Conservation (phyloP, 2,329 filamentous ascomycete genomes). For the Fusarium sp. region DNA sequence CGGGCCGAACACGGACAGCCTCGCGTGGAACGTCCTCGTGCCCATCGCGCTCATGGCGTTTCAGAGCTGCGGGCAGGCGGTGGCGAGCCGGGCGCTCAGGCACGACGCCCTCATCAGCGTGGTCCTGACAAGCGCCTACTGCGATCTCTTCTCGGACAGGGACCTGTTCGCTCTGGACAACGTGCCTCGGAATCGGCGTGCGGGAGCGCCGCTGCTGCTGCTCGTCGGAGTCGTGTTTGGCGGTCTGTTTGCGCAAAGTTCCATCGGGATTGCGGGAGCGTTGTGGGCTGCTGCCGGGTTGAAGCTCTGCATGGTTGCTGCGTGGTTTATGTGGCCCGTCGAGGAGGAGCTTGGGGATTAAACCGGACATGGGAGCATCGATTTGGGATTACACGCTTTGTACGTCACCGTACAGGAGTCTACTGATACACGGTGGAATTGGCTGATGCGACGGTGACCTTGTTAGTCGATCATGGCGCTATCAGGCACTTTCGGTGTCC, state of each 20-base stretch:
- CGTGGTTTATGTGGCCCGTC: conserved; percentile 75
- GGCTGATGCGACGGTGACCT: conserved; percentile 26
- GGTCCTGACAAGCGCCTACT: conserved; percentile 86
- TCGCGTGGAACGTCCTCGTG: conserved; percentile 73
- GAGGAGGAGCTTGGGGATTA: conserved; percentile 50
- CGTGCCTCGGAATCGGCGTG: conserved; percentile 65
- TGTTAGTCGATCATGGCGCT: conserved; percentile 25
- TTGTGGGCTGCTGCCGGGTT: conserved; percentile 72
- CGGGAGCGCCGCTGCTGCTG: conserved; percentile 65
- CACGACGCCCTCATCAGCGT: conserved; percentile 82
- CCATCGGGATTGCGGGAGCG: conserved; percentile 65
- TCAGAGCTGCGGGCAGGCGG: conserved; percentile 84
- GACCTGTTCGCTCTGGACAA: conserved; percentile 63
- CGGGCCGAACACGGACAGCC: conserved; percentile 57
- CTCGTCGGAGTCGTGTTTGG: conserved; percentile 66
- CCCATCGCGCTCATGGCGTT: conserved; percentile 81
- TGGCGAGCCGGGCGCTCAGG: conserved; percentile 79
- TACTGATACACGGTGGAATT: conserved; percentile 31
- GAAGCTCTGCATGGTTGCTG: conserved; percentile 70
- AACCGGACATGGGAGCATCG: too few relatives aligned
- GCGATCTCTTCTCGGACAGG: conserved; percentile 81
- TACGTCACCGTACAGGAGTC: conserved; percentile 24
- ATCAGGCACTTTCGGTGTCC: conserved; percentile 29
- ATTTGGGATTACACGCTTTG: conserved; percentile 1
- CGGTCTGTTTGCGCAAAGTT: conserved; percentile 63